A percentile compares a stretch with the other conserved stretches of the same genome.
Conservation (phyloP, 257 asterid genomes). For the Lycium ferocissimum region DNA sequence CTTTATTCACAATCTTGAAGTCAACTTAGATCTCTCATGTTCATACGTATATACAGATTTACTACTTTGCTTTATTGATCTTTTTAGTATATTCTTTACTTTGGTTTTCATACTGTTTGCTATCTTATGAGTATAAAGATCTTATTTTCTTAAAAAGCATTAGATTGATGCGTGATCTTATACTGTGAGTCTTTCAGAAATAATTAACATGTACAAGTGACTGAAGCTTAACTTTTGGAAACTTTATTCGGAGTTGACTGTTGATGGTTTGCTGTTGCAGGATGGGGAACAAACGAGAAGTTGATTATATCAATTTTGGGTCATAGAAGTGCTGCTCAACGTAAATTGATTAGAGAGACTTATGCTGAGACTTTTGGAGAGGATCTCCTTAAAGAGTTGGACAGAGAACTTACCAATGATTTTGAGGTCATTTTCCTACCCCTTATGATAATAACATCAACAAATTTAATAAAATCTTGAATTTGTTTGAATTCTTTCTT, state of each 20-base stretch:
- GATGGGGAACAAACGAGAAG: conserved; percentile 97
- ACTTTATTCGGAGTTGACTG: background rate
- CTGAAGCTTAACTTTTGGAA: background rate
- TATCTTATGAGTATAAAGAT: too few relatives aligned
- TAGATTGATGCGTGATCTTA: too few relatives aligned
- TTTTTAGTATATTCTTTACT: background rate
- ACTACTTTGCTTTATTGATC: background rate
- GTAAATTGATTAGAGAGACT: conserved; percentile 61
- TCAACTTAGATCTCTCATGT: background rate
- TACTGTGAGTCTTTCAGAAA: too few relatives aligned
- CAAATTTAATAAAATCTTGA: background rate
- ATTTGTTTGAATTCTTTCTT: background rate
- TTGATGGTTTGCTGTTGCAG: conserved; percentile 49
- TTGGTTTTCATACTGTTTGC: background rate
- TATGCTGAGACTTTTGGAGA: conserved; percentile 78
- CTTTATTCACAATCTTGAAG: background rate
- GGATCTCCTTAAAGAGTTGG: conserved; percentile 83
- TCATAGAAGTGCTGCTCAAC: conserved; percentile 80
- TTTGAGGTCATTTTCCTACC: conserved; percentile 66
- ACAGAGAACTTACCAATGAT: conserved; percentile 77
- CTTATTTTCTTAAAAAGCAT: too few relatives aligned
- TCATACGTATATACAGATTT: conserved; percentile 5
- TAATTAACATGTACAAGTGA: too few relatives aligned
- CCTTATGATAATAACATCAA: background rate
- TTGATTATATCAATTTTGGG: conserved; percentile 91